Evolutionary conservation across 1,284 basidiomycete species (phyloP), one percentile per base, ranked within the genome.

Genomic region (Sporisorium scitamineum): DNA sequence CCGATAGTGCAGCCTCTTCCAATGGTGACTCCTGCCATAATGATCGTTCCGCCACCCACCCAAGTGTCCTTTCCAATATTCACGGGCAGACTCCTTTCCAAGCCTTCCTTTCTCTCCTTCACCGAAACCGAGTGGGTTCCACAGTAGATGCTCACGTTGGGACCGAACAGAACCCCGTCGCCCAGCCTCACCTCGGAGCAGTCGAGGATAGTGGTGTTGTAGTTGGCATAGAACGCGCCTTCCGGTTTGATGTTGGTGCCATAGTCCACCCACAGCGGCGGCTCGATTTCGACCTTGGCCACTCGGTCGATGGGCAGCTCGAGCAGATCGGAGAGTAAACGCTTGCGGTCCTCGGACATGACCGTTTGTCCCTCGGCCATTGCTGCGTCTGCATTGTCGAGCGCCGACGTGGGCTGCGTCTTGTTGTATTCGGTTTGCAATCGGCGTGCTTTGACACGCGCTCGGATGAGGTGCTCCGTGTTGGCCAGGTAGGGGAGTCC

Each of bases 21-120:
- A n/a, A 89, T 87, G 2, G 79, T 87, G 1, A 89, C 87, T 3
- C 87, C 87, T 0, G 87, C 85, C 32, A 86, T 77, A 48, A 89
- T 85, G 34, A 85, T 85, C 3, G 81, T 87, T n/a, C 84, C 85
- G 0, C 87, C 88, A 2, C 88, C 88, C 26, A 81, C 53, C 81
- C 81, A 82, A 9, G 66, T 66, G 52, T 82, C 69, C 18, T 31
- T 52, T 0, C 81, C 81, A 13, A 82, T 80, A 26, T 34, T 61
- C 20, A 82, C 72, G 13, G 81, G 78, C 22, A 81, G 48, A 47
- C 76, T 78, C 7, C 80, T 61, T 32, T 82, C 81, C 31, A 72
- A 26, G 5, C 78, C 78, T 34, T 70, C 27, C 54, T 71, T 70
- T 14, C 81, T 61, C 53, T 82, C 81, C 29, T 68, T 62, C 11